Base-by-base conservation (phyloP, 2,329 filamentous ascomycete genomes). In the Pseudogymnoascus sp. region DNA sequence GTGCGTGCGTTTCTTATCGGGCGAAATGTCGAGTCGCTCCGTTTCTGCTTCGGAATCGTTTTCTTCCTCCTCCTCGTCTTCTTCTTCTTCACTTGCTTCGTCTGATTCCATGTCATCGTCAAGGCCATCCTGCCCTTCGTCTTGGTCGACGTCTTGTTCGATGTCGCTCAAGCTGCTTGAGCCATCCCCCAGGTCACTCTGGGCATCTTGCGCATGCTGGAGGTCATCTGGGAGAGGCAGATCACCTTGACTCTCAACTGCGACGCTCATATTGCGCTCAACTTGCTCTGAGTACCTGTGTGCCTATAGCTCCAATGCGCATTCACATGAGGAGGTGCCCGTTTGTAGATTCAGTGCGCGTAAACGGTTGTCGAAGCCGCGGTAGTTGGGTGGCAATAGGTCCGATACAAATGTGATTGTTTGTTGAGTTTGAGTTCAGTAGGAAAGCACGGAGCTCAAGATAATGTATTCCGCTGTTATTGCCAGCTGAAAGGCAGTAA, bases 151-250 rank as follows among this genome's bases (percentile, higher is more conserved):
- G 30, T 57, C 55, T 38, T 57, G 55, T 69, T 92, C 91, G 60
- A 95, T 89, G 68, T 96, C 92, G 75, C 90, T 96, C 67, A 97
- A 79, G 68, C 91, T 94, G 73, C 92, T 97, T 37, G 92, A 96
- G 59, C 88, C 79, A 71, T 84, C 85, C 71, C 88, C 89, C 18
- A 68, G 62, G 60, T 71, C 68, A 61, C 67, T 70, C 62, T 69
- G 61, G 37, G 70, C 68, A 56, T 68, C 67, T 60, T 64, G 59
- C 39, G 68, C 67, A 59, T 59, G 61, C 30, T 63, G 62, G 26
- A 65, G 61, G 58, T 69, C 65, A 37, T 66, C 66, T 59, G 68
- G 65, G 55, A 69, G 61, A 58, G 66, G 63, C 60, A 67, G 63
- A 61, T 68, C 67, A 41, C 61, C 59, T 21, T 60, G 63, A 60